A percentile compares a stretch with the other conserved stretches of the same genome.
Evolutionary conservation across 2,329 filamentous ascomycete species (phyloP).

Genomic region (Fusarium buharicum): DNA sequence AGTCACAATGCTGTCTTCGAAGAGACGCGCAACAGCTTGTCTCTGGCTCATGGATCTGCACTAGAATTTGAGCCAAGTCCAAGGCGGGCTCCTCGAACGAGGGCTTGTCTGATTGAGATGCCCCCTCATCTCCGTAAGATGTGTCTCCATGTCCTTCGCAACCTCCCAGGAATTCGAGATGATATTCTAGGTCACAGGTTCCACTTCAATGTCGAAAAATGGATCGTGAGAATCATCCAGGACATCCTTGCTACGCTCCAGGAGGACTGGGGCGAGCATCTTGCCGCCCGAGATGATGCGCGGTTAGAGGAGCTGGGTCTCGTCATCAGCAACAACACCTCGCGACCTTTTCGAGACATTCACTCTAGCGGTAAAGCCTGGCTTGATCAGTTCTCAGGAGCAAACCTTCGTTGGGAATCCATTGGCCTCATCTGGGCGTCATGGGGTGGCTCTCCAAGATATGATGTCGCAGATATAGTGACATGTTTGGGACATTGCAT

Average conservation of each 20-base stretch:
- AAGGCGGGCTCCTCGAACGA: slow-evolving; percentile 3
- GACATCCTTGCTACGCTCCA: slow-evolving; percentile 50
- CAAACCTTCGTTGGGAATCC: slow-evolving; percentile 56
- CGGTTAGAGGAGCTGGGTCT: slow-evolving; percentile 52
- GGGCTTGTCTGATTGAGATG: slow-evolving; percentile 35
- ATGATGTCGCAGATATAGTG: slow-evolving; percentile 3
- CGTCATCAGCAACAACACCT: slow-evolving; percentile 53
- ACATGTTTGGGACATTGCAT: slow-evolving; percentile 47
- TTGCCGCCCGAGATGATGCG: slow-evolving; percentile 39
- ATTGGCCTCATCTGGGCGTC: slow-evolving; percentile 53
- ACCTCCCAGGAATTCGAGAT: slow-evolving; percentile 46
- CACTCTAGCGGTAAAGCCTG: slow-evolving; percentile 51
- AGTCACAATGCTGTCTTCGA: slow-evolving; percentile 56
- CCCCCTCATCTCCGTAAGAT: slow-evolving; percentile 49
- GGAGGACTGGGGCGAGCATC: slow-evolving; percentile 45
- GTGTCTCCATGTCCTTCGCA: slow-evolving; percentile 52
- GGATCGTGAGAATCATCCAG: slow-evolving; percentile 46
- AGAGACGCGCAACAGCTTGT: slow-evolving; percentile 55
- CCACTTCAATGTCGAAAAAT: slow-evolving; percentile 45
- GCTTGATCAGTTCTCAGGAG: slow-evolving; percentile 53
- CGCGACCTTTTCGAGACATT: slow-evolving; percentile 50
- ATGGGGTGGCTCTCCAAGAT: slow-evolving; percentile 21
- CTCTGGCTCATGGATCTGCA: slow-evolving; percentile 45
- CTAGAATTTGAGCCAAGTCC: slow-evolving; percentile 19
- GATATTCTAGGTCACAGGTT: slow-evolving; percentile 38